Conservation (phyloP, 2,329 filamentous ascomycete genomes). For the Furcasterigmium sp. region DNA sequence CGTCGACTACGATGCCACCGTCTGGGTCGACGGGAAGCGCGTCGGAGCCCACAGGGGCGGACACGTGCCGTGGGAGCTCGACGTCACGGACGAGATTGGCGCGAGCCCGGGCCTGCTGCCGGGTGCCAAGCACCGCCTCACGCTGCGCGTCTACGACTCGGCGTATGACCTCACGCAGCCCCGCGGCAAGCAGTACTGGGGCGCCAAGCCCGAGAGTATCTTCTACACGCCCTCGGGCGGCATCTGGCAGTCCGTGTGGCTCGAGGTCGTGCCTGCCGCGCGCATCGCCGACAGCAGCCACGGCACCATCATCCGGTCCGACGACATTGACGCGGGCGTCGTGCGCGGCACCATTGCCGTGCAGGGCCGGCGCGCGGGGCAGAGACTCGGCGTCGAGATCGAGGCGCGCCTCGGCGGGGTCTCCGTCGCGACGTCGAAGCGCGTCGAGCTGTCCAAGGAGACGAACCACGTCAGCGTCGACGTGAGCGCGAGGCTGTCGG, state of each 20-base stretch:
- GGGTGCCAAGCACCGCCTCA: constrained; percentile 34
- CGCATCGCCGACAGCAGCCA: constrained; percentile 49
- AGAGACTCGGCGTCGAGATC: constrained; percentile 44
- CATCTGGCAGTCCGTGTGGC: constrained; percentile 54
- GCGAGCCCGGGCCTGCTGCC: constrained; percentile 6
- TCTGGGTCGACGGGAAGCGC: constrained; percentile 49
- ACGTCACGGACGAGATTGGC: constrained; percentile 45
- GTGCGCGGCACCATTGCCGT: constrained; percentile 46
- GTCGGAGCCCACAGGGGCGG: constrained; percentile 53
- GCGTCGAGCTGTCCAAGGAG: constrained; percentile 39
- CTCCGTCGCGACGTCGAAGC: constrained; percentile 35
- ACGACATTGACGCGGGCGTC: constrained; percentile 45
- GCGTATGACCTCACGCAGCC: constrained; percentile 60
- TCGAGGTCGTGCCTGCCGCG: constrained; percentile 47
- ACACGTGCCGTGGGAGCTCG: constrained; percentile 54
- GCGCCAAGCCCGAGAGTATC: constrained; percentile 53
- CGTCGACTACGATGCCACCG: constrained; percentile 54
- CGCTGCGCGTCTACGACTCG: constrained; percentile 57
- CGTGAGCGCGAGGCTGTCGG: constrained; percentile 40
- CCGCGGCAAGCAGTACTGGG: constrained; percentile 64
- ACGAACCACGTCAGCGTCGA: constrained; percentile 41
- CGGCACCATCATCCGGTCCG: constrained; percentile 49
- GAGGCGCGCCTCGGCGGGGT: constrained; percentile 46
- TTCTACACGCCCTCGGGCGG: constrained; percentile 54
- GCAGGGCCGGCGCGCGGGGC: constrained; percentile 39